Conservation (phyloP, 805 yeast genomes). For the Suhomyces xylopsoci region DNA sequence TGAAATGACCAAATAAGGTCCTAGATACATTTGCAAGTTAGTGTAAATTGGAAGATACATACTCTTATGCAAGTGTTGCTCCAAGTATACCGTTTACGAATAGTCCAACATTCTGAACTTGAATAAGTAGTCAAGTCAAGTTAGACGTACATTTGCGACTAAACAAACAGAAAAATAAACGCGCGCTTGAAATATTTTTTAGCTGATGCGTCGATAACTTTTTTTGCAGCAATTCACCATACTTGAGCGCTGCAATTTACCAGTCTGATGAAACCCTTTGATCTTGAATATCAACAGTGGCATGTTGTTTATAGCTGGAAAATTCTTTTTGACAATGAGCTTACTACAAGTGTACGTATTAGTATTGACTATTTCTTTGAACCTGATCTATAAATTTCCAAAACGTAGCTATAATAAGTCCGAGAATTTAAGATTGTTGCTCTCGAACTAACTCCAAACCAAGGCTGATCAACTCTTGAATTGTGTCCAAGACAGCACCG, state of each 20-base stretch:
- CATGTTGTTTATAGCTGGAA: no score
- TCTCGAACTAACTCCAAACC: constrained; percentile 10
- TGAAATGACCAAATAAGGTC: no score
- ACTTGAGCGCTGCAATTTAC: neutral
- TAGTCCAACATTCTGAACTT: neutral
- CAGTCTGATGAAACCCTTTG: no score
- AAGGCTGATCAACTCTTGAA: constrained; percentile 23
- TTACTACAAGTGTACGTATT: neutral
- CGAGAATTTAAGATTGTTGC: neutral
- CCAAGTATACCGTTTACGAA: no score
- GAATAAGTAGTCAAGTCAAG: neutral
- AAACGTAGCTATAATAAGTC: neutral
- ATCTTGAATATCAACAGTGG: no score
- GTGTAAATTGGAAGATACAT: no score
- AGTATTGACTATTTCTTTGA: no score
- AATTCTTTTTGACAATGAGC: neutral
- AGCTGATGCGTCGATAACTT: neutral
- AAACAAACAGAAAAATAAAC: no score
- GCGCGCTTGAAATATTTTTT: neutral
- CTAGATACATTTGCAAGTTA: no score
- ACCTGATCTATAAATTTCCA: neutral
- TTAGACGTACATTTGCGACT: no score
- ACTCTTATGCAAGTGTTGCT: no score
- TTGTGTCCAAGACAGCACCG: constrained; percentile 25
- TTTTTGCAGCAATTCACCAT: neutral